Base-by-base conservation (phyloP, 2,329 filamentous ascomycete species). In the Dothistroma septosporum region DNA sequence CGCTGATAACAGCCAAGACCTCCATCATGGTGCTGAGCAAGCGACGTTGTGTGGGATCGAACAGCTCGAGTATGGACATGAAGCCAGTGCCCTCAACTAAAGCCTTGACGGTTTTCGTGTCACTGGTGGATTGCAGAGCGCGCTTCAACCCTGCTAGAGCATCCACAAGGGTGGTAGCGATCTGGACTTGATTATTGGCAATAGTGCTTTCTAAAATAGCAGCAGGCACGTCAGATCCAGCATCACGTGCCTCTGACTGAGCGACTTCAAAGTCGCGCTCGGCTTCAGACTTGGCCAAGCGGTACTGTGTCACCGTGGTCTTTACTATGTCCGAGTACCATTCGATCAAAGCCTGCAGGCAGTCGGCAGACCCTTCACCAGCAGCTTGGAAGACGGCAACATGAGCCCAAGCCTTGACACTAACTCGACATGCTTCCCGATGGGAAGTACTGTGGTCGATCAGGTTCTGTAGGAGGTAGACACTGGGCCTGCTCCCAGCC, bases 401-500 rank as follows among this genome's bases (percentile, higher is more conserved):
- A 63, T 81, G 80, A n/a, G 77, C 71, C 85, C 85, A 87, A 28
- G 84, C 77, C 46, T 79, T 79, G 6, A 87, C 77, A 62, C 79
- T 86, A 46, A 87, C 77, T 55, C 79, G 80, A 70, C 83, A 86
- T 4, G 82, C 84, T 73, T 85, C 83, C 55, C 78, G 77, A 71
- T 87, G 85, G 11, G 85, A 86, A 16, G 68, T 78, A 14, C 79
- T 75, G 60, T 85, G 82, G 63, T 85, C 79, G 14, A 87, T 83
- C 6, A 87, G 76, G 56, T 80, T 76, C 31, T 76, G 79, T 53
- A 87, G 77, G 6, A 79, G 74, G 55, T 80, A 76, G 4, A 85
- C 64, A 48, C 79, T 77, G 46, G 83, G 83, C n/a, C 84, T 77
- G 67, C 77, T 81, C 1, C 76, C 75, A 31, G 80, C 72, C 28